Evolutionary conservation across 2,329 filamentous ascomycete genomes (phyloP), one percentile per base, ranked within the genome.

Genomic region (Thelonectria rubi): DNA sequence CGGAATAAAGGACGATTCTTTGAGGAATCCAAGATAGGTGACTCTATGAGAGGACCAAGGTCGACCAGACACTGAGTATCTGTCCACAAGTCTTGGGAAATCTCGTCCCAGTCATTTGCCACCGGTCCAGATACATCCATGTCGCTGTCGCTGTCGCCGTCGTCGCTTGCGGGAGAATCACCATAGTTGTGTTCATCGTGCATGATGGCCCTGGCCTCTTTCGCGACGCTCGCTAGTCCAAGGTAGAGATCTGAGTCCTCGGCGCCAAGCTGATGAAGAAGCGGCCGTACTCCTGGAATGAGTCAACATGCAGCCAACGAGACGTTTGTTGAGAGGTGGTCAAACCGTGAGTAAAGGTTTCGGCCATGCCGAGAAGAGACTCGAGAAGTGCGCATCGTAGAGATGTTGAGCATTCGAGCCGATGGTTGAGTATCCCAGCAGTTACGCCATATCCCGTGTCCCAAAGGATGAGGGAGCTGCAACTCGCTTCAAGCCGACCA

Each of bases 21-120:
- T 14, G 34, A 37, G 14, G 34, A 15, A 37, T 37, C 34, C 15
- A 37, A 10, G 34, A 15, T 15, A 5, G 34, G 34, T 14, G 34
- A 37, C 15, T 15, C 15, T 14, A 37, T 37, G 34, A 37, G 34
- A 15, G 34, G 34, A 3, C 32, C 46, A n/a, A 49, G 26, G 26
- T 49, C 46, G 24, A 49, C 32, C 5, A 49, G 46, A 32, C 46
- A 49, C n/a, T 34, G 46, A 5, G 18, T 49, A 34, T 49, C 46
- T 7, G 26, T 49, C 5, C 14, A 32, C n/a, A 49, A 14, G 18
- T 49, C 46, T 5, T 49, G 26, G 26, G 24, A 7, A 17, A 49
- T 17, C 15, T 34, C 26, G 10, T 15, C 5, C 12, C 24, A 32
- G 15, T 49, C 46, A 17, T 12, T 34, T 20, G 26, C 18, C 17